phyloP scores from a whole-genome alignment of 176 grass and related monocot genomes.

The Rhynchospora tenuis region DNA sequence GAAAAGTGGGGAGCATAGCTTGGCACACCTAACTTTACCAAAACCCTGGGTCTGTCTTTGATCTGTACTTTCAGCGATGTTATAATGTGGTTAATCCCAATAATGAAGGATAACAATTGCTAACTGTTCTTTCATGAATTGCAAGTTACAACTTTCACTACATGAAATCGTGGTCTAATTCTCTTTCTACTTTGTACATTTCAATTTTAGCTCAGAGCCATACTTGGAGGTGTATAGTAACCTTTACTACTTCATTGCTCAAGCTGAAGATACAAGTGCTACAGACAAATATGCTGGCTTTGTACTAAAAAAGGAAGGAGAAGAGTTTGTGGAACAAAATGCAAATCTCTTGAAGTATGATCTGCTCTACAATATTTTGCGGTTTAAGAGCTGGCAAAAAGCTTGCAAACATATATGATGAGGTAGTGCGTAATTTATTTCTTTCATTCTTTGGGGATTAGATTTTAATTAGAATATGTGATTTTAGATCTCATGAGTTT shows the following conservation, averaged over 20 bases:
- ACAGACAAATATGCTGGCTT: slow-evolving; percentile 91
- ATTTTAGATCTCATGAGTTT: background rate
- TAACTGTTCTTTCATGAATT: background rate
- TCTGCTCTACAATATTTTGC: slow-evolving; percentile 77
- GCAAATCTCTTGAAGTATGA: slow-evolving; percentile 96
- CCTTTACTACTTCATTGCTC: slow-evolving; percentile 72
- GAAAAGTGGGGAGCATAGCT: background rate
- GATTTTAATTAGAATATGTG: slow-evolving; percentile 5
- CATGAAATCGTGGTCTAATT: background rate
- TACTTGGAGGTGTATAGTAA: slow-evolving; percentile 94
- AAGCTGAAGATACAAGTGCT: slow-evolving; percentile 92
- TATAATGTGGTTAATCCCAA: background rate
- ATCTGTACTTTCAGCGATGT: background rate
- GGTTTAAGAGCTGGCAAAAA: slow-evolving; percentile 96
- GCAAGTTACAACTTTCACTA: background rate
- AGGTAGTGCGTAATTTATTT: slow-evolving; percentile 49
- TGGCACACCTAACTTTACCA: background rate
- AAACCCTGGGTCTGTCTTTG: background rate
- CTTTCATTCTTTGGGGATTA: slow-evolving; percentile 5
- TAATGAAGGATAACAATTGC: background rate
- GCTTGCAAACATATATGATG: slow-evolving; percentile 90
- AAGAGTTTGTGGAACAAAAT: slow-evolving; percentile 92
- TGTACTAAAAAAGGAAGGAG: slow-evolving; percentile 98
- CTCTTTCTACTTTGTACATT: slow-evolving; percentile 35
- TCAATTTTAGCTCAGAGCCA: slow-evolving; percentile 69